Conservation (phyloP, 208 protist genomes). For the Kentomonas sorsogonicus region DNA sequence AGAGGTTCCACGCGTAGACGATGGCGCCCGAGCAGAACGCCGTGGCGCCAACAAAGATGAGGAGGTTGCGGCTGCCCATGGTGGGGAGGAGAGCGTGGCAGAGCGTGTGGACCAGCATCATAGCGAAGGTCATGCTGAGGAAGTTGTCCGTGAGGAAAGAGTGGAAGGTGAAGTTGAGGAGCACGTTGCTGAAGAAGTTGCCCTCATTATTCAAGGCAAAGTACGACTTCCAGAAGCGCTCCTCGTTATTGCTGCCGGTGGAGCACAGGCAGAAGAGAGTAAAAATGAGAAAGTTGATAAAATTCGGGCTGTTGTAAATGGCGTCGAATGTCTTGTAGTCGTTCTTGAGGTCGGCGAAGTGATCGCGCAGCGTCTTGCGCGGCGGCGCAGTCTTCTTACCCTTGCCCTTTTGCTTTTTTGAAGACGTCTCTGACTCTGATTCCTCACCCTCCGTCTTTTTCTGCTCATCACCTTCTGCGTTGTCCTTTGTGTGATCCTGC, state of each 20-base stretch:
- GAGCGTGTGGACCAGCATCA: slow-evolving; percentile 87
- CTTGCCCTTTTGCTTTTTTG: slow-evolving; percentile 19
- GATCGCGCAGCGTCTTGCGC: slow-evolving; percentile 38
- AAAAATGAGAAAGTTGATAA: slow-evolving; percentile 86
- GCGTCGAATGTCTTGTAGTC: slow-evolving; percentile 77
- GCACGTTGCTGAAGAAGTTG: too few relatives aligned
- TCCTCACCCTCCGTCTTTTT: slow-evolving; percentile 15
- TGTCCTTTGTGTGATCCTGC: slow-evolving; percentile 5
- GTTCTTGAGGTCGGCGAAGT: slow-evolving; percentile 55
- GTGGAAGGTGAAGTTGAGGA: too few relatives aligned
- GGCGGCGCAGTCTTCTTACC: slow-evolving; percentile 18
- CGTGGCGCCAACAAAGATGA: slow-evolving; percentile 53
- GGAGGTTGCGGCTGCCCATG: slow-evolving; percentile 54
- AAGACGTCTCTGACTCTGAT: slow-evolving; percentile 10
- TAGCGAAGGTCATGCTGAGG: slow-evolving; percentile 82
- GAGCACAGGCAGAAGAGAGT: slow-evolving; percentile 87
- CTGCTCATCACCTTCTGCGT: slow-evolving; percentile 11
- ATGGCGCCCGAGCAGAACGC: slow-evolving; percentile 68
- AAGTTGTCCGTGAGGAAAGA: slow-evolving; percentile 88
- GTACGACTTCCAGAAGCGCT: slow-evolving; percentile 77
- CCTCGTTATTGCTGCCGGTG: slow-evolving; percentile 78
- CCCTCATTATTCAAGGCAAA: slow-evolving; percentile 62
- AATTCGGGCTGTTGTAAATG: slow-evolving; percentile 89
- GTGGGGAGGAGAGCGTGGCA: slow-evolving; percentile 69
- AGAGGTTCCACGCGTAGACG: slow-evolving; percentile 60